Evolutionary conservation across 768 basidiomycete species (phyloP), one percentile per base, ranked within the genome.

Genomic region (Boletus coccyginus): DNA sequence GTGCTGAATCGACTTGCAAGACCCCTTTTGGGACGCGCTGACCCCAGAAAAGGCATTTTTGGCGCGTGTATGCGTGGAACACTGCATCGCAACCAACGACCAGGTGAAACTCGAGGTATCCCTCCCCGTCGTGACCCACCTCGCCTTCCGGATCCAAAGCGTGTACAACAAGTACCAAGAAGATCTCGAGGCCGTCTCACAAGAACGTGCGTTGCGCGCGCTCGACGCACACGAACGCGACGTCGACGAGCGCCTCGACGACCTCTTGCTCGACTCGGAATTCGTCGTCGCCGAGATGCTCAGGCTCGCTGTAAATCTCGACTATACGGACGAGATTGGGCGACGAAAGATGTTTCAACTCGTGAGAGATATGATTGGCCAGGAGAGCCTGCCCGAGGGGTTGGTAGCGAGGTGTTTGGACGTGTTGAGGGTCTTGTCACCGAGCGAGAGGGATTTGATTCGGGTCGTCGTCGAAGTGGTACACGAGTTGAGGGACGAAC

Each of bases 251-350:
- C 73, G 71, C 16, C 61, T 75, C 5, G 78, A 82, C 29, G 78
- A 75, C 11, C 19, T 56, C 2, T 53, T 67, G 13, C 46, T 58
- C 19, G 56, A 64, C 10, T 41, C 58, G 36, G 85, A 87, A 62
- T 86, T 90, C 54, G 74, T 93, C 8, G 77, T 96, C n/a, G 77
- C 83, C 0, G 92, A 98, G 70, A 79, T 98, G 70, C 79, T 97
- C 24, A 81, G 79, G 62, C 74, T 96, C 32, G 90, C 91, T 0
- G 78, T 88, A 4, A 82, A 88, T 57, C 76, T 94, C 29, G 95
- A 98, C 70, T 98, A 95, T 63, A 82, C 86, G 0, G 96, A 98
- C 73, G 94, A 97, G 70, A 90, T 89, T 56, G 95, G 96, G 5
- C 74, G 93, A 56, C 74, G 93, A 56, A 90, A 89, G 72, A 94